Base-by-base conservation (phyloP, 2,329 filamentous ascomycete genomes). In the Periglandula ipomoeae region DNA sequence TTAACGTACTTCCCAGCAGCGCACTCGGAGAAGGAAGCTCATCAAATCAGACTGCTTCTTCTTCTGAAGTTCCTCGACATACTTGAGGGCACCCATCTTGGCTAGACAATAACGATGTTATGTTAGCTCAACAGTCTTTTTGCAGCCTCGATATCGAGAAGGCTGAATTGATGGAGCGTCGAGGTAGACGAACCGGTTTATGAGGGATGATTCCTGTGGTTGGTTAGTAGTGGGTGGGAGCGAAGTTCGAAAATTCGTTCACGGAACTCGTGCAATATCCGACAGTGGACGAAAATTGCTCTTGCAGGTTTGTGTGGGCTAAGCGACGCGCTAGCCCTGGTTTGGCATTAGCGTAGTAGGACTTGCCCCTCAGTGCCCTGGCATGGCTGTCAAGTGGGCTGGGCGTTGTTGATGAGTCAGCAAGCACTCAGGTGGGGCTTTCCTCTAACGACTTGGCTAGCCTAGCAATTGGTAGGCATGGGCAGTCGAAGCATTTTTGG, bases 41-140 rank as follows among this genome's bases (percentile, higher is more conserved):
- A 97, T 88, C 71, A 98, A 87, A 84, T 98, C 93, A 75, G 89
- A 95, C 86, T 98, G 93, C 89, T 98, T 98, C 89, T 95, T 96
- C 89, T 98, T 97, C 77, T 96, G 89, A 81, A 98, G 87, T 84
- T 98, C 93, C 85, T 98, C 94, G 79, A 98, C 89, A 82, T 95
- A 98, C 81, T 98, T 98, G 76, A 96, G 89, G 81, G 91, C 91
- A 87, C 93, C 93, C 93, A 96, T 96, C 83, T 91, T 81, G 71
- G 68, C 76, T 79, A 61, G 63, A 55, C 17, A 27, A 24, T 17
- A 32, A 19, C 15, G 30, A 23, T 19, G 15, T 17, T 34, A 17
- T n/a, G 43, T 53, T 38, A 52, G 48, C 27, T 39, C 15, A 20
- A 35, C 17, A 15, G 7, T 26, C 17, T 32, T 17, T 48, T 44